phyloP scores from a whole-genome alignment of 495 filamentous ascomycete genomes.

The Bacidia rubella region DNA sequence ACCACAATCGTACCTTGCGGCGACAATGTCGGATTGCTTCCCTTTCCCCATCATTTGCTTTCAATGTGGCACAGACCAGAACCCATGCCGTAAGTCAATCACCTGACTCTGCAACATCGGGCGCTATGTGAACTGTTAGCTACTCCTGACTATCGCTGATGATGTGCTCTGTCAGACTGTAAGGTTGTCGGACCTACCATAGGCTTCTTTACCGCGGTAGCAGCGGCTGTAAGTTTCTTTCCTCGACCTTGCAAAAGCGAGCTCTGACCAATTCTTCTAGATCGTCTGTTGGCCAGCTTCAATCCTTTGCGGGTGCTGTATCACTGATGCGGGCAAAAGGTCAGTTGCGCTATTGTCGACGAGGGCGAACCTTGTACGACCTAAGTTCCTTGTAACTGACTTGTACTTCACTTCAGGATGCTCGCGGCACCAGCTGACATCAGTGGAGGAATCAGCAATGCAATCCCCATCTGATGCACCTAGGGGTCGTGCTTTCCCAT shows the following conservation, averaged over 20 bases:
- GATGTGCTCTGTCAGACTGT: slow-evolving; percentile 22
- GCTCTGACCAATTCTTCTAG: slow-evolving; percentile 19
- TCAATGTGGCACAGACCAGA: slow-evolving; percentile 45
- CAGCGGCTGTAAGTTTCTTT: slow-evolving; percentile 35
- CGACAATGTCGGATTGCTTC: slow-evolving; percentile 21
- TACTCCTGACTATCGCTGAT: background rate
- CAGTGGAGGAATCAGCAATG: slow-evolving; percentile 38
- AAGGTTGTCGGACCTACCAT: slow-evolving; percentile 49
- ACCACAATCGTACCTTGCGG: too few relatives aligned
- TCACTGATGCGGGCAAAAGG: slow-evolving; percentile 43
- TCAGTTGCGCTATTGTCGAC: slow-evolving; percentile 13
- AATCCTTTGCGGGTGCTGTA: slow-evolving; percentile 46
- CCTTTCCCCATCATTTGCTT: slow-evolving; percentile 33
- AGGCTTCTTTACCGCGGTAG: slow-evolving; percentile 34
- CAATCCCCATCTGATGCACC: slow-evolving; percentile 40
- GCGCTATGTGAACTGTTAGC: background rate
- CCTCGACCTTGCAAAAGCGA: slow-evolving; percentile 6
- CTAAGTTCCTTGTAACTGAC: slow-evolving; percentile 10
- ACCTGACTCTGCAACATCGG: too few relatives aligned
- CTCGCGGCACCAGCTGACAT: slow-evolving; percentile 41
- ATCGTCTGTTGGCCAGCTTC: slow-evolving; percentile 45
- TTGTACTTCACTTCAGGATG: slow-evolving; percentile 25
- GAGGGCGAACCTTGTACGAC: background rate
- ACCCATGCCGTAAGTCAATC: slow-evolving; percentile 38
- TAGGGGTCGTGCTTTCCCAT: background rate